Base-by-base conservation (phyloP, 257 asterid genomes). In the Dorcoceras hygrometricum region DNA sequence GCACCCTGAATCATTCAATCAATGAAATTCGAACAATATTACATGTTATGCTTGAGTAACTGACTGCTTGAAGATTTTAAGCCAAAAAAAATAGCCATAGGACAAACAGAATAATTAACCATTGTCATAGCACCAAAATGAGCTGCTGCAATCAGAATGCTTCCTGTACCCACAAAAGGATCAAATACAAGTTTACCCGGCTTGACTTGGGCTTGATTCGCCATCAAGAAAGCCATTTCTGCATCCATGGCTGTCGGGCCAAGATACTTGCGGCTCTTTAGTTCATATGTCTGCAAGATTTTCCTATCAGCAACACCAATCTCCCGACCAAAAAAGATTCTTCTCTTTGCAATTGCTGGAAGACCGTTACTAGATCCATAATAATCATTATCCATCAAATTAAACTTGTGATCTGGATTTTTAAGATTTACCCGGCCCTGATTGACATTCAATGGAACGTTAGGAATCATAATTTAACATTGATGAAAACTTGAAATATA, bases 161-260 rank as follows among this genome's bases (percentile, higher is more conserved):
- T 94, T 71, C 99, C 99, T 6, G 99, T 94, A 64, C 99, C 99
- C 72, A 94, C 99, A 88, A 94, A 93, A 66, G 99, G 99, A 73
- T 94, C 99, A 78, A 81, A 94, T 18, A 90, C 93, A 68, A 94
- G 89, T 73, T 82, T 88, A 66, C 99, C 99, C 6, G 86, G 81
- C 77, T 80, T 85, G 72, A 80, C 89, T 67, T 88, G 99, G 1
- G 99, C 99, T 79, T 86, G 96, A 72, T 94, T 94, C 60, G 96
- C 97, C 99, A 94, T 94, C 87, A 94, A 84, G 76, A 94, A 94
- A 22, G 99, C 99, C 86, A 94, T 94, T 81, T 94, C 99, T 43
- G 99, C 99, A 81, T 94, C 99, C 97, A 94, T 90, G 76, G 99
- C 99, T 10, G 99, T 94, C 8, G 99, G 99, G 16, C 99, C 99